Base-by-base conservation (phyloP, 345 rosid species). In the Ricinus communis region DNA sequence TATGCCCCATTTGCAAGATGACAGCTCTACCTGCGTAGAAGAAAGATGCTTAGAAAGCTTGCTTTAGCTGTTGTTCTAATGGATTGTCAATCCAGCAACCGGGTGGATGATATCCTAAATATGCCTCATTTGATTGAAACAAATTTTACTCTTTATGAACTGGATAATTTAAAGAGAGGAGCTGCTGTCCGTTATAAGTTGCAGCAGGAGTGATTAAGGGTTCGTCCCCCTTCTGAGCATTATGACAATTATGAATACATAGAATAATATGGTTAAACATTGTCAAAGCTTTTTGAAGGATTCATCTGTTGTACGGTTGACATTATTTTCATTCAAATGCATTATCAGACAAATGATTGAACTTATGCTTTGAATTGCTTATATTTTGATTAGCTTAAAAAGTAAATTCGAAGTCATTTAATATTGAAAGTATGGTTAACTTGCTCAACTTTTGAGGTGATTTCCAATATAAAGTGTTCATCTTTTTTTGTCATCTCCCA, bases 1-100 rank as follows among this genome's bases (percentile, higher is more conserved):
- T 70, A 0, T 75, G 79, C 55, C 79, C 79, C 60, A 64, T 75
- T 24, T 75, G 79, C 70, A 75, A 75, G 74, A 70, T 38, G 66
- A 70, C 66, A 6, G 79, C 84, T 49, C 72, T 93, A 71, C 74
- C 74, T 11, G 81, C 85, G 15, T 82, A 78, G 82, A 43, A 49
- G 19, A 79, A 40, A 56, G 19, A 28, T 40, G 70, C 47, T 68
- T 5, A 38, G 27, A 36, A 45, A 58, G 41, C 62, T 50, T 25
- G 55, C 52, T 55, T 73, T 80, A 1, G 8, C 38, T 33, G 6
- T 6, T 70, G 65, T 68, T 18, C 43, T 66, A 12, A 21, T 65
- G 24, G 66, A 62, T 67, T 61, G 56, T 72, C 28, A 65, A 65
- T 59, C 78, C 70, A 72, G 65, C 51, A 47, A 70, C 61, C 22